Base-by-base conservation (phyloP, 257 asterid species). In the Ajuga chamaepitys region DNA sequence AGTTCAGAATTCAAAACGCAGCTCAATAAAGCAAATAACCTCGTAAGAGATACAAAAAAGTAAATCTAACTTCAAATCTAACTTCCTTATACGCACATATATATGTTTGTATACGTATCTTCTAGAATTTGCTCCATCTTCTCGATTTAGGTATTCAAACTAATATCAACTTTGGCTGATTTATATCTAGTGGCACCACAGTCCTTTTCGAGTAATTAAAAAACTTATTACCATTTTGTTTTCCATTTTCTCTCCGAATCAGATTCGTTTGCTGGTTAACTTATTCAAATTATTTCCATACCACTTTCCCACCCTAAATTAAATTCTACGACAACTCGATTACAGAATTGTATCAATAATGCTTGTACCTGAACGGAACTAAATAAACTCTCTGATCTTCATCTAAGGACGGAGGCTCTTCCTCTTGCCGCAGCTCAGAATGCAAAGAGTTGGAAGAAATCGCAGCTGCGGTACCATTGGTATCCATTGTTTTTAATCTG, bases 381-480 rank as follows among this genome's bases (percentile, higher is more conserved):
- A 92, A 76, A 80, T 87, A 92, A 42, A 89, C 89, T 60, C 91
- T 80, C 82, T 82, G 97, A 75, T 77, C 93, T 73, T 75, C 91
- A 67, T 83, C 79, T 7, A 40, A 72, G 54, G 82, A 75, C 59
- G 62, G 54, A 44, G 80, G 71, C 64, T 62, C 84, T 4, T 70
- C 86, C n/a, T 66, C 65, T 34, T 63, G 71, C 46, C 74, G 72
- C 4, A 70, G 71, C 67, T 80, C 81, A 17, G 70, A 65, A 55
- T 75, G 80, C 75, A 58, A 61, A 54, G 67, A 25, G 71, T 12
- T 76, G 9, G 78, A 74, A 70, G 83, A 69, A 65, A 81, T 78
- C 65, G 78, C 72, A 48, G 81, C 62, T 41, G 81, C 78, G 54
- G 42, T 51, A 58, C 68, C 81, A 74, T 60, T 72, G 52, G 13